These are phyloP conservation scores for Fusarium sp. DNA, from an alignment of 2,329 filamentous ascomycete genomes.

Conservation along the genomic window DNA sequence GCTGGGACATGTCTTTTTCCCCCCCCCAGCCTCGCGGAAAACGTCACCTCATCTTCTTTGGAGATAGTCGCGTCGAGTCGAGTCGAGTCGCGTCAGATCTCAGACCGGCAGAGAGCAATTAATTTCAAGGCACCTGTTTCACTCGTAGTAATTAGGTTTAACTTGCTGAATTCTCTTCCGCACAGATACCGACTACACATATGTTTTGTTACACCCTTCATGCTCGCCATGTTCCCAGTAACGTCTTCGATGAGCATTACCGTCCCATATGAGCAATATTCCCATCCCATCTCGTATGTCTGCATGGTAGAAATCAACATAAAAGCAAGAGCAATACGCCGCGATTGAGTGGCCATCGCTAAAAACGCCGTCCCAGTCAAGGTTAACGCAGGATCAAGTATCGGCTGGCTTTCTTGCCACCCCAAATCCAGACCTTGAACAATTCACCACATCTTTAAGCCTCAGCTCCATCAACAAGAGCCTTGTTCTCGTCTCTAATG, in stretches of 20 bases:
- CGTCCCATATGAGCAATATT: background rate
- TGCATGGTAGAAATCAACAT: constrained; percentile 4
- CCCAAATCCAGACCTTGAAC: too few relatives aligned
- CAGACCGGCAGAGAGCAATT: background rate
- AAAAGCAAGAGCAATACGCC: constrained; percentile 8
- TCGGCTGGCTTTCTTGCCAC: background rate
- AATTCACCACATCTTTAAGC: constrained; percentile 3
- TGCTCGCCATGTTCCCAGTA: background rate
- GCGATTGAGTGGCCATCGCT: constrained; percentile 13
- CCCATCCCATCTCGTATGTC: constrained; percentile 5
- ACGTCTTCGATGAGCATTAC: background rate
- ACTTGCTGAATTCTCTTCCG: background rate
- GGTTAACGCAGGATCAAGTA: background rate
- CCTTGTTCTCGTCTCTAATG: constrained; percentile 54
- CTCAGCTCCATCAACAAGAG: constrained; percentile 30
- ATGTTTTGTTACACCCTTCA: constrained; percentile 9
- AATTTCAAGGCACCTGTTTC: constrained; percentile 18
- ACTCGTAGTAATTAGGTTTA: background rate
- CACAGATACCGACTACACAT: background rate
- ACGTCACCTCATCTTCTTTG: constrained; percentile 28
- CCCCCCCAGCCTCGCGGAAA: constrained; percentile 40
- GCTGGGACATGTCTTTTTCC: constrained; percentile 15
- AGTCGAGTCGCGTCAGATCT: constrained; percentile 25
- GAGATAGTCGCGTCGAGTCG: constrained; percentile 20
- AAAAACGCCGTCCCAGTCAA: constrained; percentile 20